phyloP scores from a whole-genome alignment of 1,284 basidiomycete genomes.

The Cryptococcus deneoformans region DNA sequence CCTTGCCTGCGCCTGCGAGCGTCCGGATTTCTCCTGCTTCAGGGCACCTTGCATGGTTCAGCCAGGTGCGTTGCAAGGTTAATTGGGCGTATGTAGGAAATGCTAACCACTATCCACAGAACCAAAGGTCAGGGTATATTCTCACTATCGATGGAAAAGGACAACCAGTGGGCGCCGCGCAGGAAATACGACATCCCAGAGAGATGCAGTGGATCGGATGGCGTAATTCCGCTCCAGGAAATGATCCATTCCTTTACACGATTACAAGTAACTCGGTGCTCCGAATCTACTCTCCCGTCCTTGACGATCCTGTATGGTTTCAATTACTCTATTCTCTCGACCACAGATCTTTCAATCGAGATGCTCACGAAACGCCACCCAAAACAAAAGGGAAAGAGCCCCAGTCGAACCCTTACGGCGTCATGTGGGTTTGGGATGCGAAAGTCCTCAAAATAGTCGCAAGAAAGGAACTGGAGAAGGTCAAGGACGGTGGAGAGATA shows the following conservation, averaged over 20 bases:
- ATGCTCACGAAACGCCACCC: constrained; percentile 40
- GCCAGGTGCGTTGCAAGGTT: constrained; percentile 3
- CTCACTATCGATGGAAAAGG: constrained; percentile 25
- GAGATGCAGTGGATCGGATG: constrained; percentile 43
- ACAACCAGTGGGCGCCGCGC: constrained; percentile 21
- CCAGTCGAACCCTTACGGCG: constrained; percentile 42
- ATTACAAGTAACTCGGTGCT: constrained; percentile 50
- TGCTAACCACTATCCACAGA: constrained; percentile 2
- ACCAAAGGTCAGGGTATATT: constrained; percentile 21
- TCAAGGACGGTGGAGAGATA: constrained; percentile 56
- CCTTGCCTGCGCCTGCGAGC: constrained; percentile 13
- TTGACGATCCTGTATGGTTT: constrained; percentile 79
- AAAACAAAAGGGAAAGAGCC: constrained; percentile 43
- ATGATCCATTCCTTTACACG: constrained; percentile 41
- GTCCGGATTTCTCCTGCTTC: constrained; percentile 21
- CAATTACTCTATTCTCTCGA: constrained; percentile 68
- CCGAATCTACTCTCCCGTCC: constrained; percentile 79
- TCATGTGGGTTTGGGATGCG: constrained; percentile 33
- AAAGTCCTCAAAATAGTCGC: constrained; percentile 22
- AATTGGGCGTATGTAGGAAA: too few relatives aligned
- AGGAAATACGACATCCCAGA: constrained; percentile 42
- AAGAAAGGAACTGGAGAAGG: constrained; percentile 20
- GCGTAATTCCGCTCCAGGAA: constrained; percentile 29
- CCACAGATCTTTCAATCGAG: constrained; percentile 61
- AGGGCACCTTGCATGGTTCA: constrained; percentile 35